These are phyloP conservation scores for Barbatosphaeria neglecta DNA, from an alignment of 495 filamentous ascomycete genomes.

Conservation along the genomic window DNA sequence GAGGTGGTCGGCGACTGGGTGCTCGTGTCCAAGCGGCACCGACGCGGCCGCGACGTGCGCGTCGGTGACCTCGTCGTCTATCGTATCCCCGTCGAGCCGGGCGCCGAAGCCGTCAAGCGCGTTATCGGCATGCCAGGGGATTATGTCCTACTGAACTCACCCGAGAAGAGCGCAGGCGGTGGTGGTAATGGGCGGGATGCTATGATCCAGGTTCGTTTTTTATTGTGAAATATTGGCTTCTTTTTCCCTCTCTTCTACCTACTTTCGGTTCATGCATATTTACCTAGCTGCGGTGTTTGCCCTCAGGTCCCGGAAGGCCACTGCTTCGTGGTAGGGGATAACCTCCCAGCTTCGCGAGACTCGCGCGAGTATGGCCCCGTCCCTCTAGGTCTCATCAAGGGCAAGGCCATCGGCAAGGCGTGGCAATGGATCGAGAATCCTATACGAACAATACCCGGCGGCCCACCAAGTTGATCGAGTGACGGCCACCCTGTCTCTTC, in stretches of 20 bases:
- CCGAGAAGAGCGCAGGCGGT: no score
- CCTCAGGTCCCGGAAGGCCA: conserved; percentile 74
- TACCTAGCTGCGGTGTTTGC: no score
- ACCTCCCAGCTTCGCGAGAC: conserved; percentile 70
- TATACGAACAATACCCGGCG: conserved; percentile 4
- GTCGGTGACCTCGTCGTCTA: conserved; percentile 83
- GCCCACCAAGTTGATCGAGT: neutral
- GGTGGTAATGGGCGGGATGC: conserved; percentile 25
- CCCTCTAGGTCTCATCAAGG: conserved; percentile 70
- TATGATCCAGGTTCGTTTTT: conserved; percentile 69
- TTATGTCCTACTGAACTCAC: conserved; percentile 66
- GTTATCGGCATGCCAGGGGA: conserved; percentile 83
- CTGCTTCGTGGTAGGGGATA: conserved; percentile 82
- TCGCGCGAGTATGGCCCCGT: conserved; percentile 77
- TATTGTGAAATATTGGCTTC: no score
- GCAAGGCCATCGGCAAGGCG: conserved; percentile 66
- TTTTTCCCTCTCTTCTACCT: neutral
- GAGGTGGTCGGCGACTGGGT: conserved; percentile 51
- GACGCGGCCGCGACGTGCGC: conserved; percentile 52
- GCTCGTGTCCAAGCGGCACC: conserved; percentile 51
- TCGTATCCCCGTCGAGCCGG: conserved; percentile 54
- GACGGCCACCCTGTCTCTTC: neutral
- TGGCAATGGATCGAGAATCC: conserved; percentile 25
- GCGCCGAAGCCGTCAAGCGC: conserved; percentile 61
- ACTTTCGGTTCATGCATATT: no score